Percentiles rank a stretch among this genome's conserved stretches.
phyloP scores from a whole-genome alignment of 2,329 filamentous ascomycete genomes.

The Cryoendolithus antarcticus region DNA sequence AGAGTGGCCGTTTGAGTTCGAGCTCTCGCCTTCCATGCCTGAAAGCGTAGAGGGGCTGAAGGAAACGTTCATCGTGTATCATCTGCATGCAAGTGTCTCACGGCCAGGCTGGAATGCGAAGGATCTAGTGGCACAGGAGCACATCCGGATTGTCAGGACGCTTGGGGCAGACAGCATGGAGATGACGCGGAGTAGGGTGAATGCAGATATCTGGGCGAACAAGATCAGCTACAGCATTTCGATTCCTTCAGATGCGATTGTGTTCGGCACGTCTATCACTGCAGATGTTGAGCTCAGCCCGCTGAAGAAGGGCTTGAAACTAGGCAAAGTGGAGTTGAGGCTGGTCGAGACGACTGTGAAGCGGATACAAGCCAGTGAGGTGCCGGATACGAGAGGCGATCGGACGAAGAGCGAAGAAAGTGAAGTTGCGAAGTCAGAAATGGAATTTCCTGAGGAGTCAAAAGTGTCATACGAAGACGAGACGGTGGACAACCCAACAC shows the following conservation, averaged over 20 bases:
- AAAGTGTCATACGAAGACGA: constrained; percentile 26
- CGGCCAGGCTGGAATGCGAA: constrained; percentile 71
- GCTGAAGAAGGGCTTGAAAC: constrained; percentile 72
- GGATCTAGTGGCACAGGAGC: constrained; percentile 68
- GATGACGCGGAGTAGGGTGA: constrained; percentile 35
- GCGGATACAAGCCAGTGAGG: constrained; percentile 22
- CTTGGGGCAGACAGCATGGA: constrained; percentile 58
- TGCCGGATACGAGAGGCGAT: constrained; percentile 19
- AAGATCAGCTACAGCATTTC: constrained; percentile 94
- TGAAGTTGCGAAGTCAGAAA: constrained; percentile 26
- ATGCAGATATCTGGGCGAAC: constrained; percentile 95
- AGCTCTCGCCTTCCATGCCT: constrained; percentile 38
- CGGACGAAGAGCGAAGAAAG: constrained; percentile 23
- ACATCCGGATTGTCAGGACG: constrained; percentile 37
- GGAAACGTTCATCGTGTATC: constrained; percentile 83
- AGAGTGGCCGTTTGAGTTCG: constrained; percentile 40
- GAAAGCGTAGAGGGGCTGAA: constrained; percentile 86
- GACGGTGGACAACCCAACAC: constrained; percentile 23
- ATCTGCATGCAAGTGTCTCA: constrained; percentile 78
- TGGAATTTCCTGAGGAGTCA: constrained; percentile 26
- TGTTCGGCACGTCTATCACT: constrained; percentile 77
- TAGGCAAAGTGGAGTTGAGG: constrained; percentile 71
- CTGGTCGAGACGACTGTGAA: constrained; percentile 61
- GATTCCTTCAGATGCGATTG: constrained; percentile 84
- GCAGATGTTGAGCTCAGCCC: constrained; percentile 81